These are phyloP conservation scores for Pilobolus umbonatus DNA, from an alignment of 192 early-diverging fungal genomes.

Conservation along the genomic window DNA sequence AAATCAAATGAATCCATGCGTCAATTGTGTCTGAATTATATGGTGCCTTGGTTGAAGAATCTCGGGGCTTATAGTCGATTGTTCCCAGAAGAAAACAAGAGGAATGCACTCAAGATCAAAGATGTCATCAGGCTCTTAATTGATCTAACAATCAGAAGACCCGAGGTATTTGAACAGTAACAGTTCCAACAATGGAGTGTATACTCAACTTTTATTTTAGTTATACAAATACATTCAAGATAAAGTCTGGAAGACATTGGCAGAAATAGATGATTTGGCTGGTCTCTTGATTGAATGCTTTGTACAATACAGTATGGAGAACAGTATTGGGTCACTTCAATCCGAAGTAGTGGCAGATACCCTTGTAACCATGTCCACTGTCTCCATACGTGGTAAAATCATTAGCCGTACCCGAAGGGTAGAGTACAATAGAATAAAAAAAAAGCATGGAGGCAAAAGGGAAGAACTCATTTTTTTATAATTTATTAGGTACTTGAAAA, in stretches of 20 bases:
- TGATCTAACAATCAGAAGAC: conserved; percentile 68
- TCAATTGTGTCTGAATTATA: conserved; percentile 78
- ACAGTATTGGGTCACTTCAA: conserved; percentile 68
- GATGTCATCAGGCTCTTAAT: conserved; percentile 74
- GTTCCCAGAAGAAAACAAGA: conserved; percentile 41
- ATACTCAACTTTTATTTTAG: conserved; percentile 55
- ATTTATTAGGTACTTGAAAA: conserved; percentile 16
- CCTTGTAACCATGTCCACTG: conserved; percentile 71
- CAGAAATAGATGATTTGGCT: conserved; percentile 69
- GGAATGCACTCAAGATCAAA: conserved; percentile 54
- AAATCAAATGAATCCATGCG: conserved; percentile 64
- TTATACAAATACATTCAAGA: conserved; percentile 81
- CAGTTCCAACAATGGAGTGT: conserved; percentile 48
- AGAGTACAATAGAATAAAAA: conserved; percentile 25
- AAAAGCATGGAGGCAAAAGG: too few relatives aligned
- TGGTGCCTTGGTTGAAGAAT: conserved; percentile 83
- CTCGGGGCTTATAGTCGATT: conserved; percentile 53
- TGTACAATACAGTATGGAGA: conserved; percentile 69
- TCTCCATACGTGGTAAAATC: conserved; percentile 75
- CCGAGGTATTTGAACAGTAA: conserved; percentile 45
- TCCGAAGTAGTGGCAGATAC: conserved; percentile 84
- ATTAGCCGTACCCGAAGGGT: conserved; percentile 72
- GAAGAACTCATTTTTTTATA: conserved; percentile 40
- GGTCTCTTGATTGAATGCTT: conserved; percentile 75
- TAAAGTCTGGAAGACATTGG: conserved; percentile 79